These are phyloP conservation scores for Tetraselmis chui DNA, from an alignment of 139 green algal species.

Conservation along the genomic window DNA sequence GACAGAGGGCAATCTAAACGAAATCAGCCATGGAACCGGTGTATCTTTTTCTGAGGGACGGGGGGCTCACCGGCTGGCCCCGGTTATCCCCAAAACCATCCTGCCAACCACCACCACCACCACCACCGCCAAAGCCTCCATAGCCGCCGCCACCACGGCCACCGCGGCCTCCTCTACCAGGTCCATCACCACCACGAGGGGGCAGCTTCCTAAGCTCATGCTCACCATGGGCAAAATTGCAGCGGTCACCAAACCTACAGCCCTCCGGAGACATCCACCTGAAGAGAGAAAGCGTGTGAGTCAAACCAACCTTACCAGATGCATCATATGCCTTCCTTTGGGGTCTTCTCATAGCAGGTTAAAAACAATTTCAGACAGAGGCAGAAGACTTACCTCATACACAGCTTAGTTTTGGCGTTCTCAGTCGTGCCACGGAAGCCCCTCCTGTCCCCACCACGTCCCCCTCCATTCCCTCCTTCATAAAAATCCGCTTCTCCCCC, in stretches of 20 bases:
- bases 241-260: slow-evolving; percentile 85
- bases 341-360: no score
- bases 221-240: slow-evolving; percentile 94
- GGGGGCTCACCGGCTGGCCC: neutral
- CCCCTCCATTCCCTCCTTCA: neutral
- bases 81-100: slow-evolving; percentile 1
- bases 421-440: slow-evolving; percentile 74
- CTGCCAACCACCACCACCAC: slow-evolving; percentile 12
- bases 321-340: no score
- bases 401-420: slow-evolving; percentile 83
- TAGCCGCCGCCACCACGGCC: slow-evolving; percentile 16
- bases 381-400: slow-evolving; percentile 72
- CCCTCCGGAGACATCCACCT: slow-evolving; percentile 19
- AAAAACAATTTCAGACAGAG: no score
- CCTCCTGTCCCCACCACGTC: slow-evolving; percentile 12
- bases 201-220: slow-evolving; percentile 70
- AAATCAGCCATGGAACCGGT: neutral
- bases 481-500: neutral
- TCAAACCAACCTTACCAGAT: no score
- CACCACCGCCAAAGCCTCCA: slow-evolving; percentile 17
- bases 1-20: no score
- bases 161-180: slow-evolving; percentile 13
- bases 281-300: no score
- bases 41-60: neutral
- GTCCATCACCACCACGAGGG: slow-evolving; percentile 17